Conservation (phyloP, 2,329 filamentous ascomycete genomes). For the Fusarium decemcellulare region DNA sequence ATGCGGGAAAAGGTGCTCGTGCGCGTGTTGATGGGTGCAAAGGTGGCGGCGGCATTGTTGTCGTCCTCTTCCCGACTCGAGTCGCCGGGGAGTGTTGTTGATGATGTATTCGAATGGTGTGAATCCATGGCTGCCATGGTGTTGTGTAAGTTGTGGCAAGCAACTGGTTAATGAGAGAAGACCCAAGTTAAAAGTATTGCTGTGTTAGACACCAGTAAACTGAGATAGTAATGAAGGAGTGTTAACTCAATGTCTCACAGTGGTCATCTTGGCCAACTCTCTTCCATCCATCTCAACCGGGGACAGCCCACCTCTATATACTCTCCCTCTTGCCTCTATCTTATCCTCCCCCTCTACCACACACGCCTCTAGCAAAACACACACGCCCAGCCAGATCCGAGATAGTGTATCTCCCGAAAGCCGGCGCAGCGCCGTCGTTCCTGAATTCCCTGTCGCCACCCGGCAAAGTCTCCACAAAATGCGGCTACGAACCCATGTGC, state of each 20-base stretch:
- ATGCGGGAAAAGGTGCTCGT: slow-evolving; percentile 31
- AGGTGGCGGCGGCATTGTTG: slow-evolving; percentile 18
- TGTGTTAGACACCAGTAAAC: not conserved
- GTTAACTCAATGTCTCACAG: slow-evolving; percentile 29
- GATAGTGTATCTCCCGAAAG: slow-evolving; percentile 29
- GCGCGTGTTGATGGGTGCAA: slow-evolving; percentile 43
- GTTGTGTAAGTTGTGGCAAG: not conserved
- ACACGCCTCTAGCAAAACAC: not conserved
- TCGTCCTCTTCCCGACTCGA: slow-evolving; percentile 17
- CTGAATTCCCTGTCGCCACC: slow-evolving; percentile 10
- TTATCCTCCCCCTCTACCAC: not conserved
- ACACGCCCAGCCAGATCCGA: not conserved
- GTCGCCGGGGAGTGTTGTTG: slow-evolving; percentile 34
- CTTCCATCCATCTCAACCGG: not conserved
- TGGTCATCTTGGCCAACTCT: slow-evolving; percentile 15
- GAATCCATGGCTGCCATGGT: slow-evolving; percentile 19
- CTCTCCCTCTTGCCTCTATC: not conserved
- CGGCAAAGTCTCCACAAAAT: slow-evolving; percentile 7
- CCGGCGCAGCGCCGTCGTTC: slow-evolving; percentile 36
- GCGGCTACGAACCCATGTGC: slow-evolving; percentile 27
- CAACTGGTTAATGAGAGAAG: not conserved
- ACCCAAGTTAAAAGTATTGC: not conserved
- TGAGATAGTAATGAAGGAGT: slow-evolving; percentile 9
- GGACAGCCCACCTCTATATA: slow-evolving; percentile 38
- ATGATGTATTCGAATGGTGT: slow-evolving; percentile 33